Evolutionary conservation across 176 grass and related monocot species (phyloP).

Genomic region (Zizania latifolia): DNA sequence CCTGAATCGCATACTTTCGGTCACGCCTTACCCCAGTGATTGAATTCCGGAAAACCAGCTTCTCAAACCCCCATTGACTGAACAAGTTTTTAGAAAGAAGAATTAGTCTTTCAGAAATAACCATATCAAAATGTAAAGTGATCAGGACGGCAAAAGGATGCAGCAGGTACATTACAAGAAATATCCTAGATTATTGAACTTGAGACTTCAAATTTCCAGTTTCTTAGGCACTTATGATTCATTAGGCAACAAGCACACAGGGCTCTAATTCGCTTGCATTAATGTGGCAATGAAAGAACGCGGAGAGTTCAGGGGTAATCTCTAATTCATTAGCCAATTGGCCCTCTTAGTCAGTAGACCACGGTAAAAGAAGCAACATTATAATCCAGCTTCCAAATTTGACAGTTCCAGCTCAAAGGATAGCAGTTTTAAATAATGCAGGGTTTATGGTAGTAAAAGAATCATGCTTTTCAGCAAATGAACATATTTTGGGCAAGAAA

Average conservation of each 20-base stretch:
- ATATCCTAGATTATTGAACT: too few species aligned
- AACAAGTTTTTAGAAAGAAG: not conserved
- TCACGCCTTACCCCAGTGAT: constrained; percentile 76
- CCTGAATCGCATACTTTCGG: constrained; percentile 80
- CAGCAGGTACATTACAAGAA: not conserved
- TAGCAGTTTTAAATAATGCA: not conserved
- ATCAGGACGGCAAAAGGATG: not conserved
- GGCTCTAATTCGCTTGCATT: not conserved
- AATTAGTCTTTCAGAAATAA: not conserved
- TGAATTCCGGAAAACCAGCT: constrained; percentile 75
- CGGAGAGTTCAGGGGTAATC: not conserved
- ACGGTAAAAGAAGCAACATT: not conserved
- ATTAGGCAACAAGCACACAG: too few species aligned
- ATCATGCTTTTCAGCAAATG: not conserved
- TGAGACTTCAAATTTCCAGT: not conserved
- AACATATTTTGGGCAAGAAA: not conserved
- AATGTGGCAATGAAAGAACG: not conserved
- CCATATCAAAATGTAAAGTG: not conserved
- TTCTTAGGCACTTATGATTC: not conserved
- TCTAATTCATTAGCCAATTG: not conserved
- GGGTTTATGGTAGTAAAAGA: not conserved
- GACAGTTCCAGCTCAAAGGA: not conserved
- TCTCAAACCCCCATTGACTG: constrained; percentile 92
- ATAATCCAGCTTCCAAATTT: not conserved
- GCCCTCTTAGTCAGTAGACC: not conserved